A percentile compares a stretch with the other conserved stretches of the same genome.
Conservation (phyloP, 2,329 filamentous ascomycete genomes). For the Colletotrichum navitas region DNA sequence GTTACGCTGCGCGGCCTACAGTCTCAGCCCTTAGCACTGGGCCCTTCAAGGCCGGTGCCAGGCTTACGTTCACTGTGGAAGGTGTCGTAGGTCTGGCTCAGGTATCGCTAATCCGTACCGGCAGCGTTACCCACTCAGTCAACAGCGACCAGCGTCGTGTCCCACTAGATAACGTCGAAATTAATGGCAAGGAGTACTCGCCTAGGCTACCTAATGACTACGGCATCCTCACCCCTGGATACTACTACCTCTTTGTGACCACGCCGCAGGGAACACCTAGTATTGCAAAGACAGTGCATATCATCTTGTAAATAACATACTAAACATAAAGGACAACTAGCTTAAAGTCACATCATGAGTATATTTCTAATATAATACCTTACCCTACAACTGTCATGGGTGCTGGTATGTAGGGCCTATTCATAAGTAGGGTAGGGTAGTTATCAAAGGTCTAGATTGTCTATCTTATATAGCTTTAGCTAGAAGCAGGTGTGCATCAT, state of each 20-base stretch:
- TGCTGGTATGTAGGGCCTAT: too few relatives aligned
- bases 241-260: conserved; percentile 66
- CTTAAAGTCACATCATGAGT: too few relatives aligned
- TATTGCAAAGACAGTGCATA: conserved; percentile 56
- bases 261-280: conserved; percentile 60
- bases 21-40: conserved; percentile 52
- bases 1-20: conserved; percentile 54
- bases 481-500: too few relatives aligned
- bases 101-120: conserved; percentile 61
- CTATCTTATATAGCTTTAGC: too few relatives aligned
- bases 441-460: too few relatives aligned
- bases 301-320: conserved; percentile 38
- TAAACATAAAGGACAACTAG: too few relatives aligned
- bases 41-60: conserved; percentile 46
- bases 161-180: conserved; percentile 50
- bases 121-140: conserved; percentile 65
- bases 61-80: conserved; percentile 46
- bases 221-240: conserved; percentile 65
- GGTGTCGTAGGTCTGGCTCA: conserved; percentile 50
- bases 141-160: conserved; percentile 71
- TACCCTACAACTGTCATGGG: too few relatives aligned
- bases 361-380: too few relatives aligned
- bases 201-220: conserved; percentile 60
- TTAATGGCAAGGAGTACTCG: conserved; percentile 51
- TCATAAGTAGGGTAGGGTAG: too few relatives aligned